Evolutionary conservation across 108 stramenopile species (phyloP), one percentile per base, ranked within the genome.

Genomic region (Heterococcus sp.): DNA sequence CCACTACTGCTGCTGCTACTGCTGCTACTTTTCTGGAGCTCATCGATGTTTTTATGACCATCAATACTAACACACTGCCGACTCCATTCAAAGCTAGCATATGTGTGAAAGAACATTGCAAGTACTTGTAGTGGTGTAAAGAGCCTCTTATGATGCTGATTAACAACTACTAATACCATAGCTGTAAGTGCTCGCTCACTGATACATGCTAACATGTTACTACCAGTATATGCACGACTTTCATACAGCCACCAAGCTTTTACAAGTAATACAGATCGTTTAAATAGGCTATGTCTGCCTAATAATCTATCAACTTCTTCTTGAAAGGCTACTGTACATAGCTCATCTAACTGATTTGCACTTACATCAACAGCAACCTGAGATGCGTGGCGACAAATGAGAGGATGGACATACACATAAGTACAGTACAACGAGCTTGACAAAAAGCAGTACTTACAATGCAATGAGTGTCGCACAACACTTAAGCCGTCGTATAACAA

Each of bases 161-260:
- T 84, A 36, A 84, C 46, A 26, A 84, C 73, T 30, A 38, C 78
- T 30, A 84, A 74, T 37, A 84, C 63, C 77, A 84, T 78, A 14
- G 79, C 74, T 2, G 84, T 37, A 4, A 84, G 79, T 4, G 84
- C 84, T 33, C 73, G 39, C 71, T 81, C 79, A 2, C 64, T 75
- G 63, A 84, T 79, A 58, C 65, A 32, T 27, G 78, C 74, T 5
- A 84, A 73, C 78, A 84, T 84, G 78, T 74, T 84, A 74, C 69
- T 68, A 11, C 84, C 84, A 28, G 78, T 81, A 79, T 76, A 83
- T 33, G 82, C 85, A 21, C 82, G 31, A 64, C 79, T 83, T 39
- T 85, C 85, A 65, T 84, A 85, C 37, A 84, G 69, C 85, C 85
- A 85, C 85, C 85, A 86, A 3, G 85, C 85, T 76, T 84, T 86